These are phyloP conservation scores for Prunus fruticosa DNA, from an alignment of 306 rosid species.

Conservation along the genomic window DNA sequence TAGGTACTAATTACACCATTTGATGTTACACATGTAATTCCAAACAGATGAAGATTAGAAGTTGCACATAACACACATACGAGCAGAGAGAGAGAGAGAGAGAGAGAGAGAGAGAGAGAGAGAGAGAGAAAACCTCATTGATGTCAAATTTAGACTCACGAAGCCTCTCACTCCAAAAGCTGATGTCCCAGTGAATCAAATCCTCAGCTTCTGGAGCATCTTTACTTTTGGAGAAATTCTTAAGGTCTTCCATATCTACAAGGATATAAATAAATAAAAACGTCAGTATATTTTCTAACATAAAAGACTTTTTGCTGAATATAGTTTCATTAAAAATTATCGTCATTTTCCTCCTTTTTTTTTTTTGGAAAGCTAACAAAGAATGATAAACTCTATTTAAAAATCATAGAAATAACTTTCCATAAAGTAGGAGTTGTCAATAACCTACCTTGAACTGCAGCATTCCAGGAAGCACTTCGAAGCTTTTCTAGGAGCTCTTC, in stretches of 20 bases:
- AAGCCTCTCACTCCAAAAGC: conserved; percentile 99
- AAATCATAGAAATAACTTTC: background rate
- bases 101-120: too few relatives aligned
- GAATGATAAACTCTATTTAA: background rate
- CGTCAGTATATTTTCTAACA: conserved; percentile 2
- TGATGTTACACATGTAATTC: background rate
- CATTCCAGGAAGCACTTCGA: conserved; percentile 88
- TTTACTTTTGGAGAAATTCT: conserved; percentile 59
- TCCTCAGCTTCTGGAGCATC: conserved; percentile 78
- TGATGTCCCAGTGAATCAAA: conserved; percentile 81
- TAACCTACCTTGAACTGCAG: conserved; percentile 80
- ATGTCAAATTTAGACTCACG: conserved; percentile 91
- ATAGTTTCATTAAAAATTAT: background rate
- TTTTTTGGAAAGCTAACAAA: background rate
- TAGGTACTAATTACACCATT: conserved; percentile 4
- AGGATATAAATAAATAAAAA: conserved; percentile 12
- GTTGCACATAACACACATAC: background rate
- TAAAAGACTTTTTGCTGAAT: background rate
- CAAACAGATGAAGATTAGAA: background rate
- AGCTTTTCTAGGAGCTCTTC: conserved; percentile 92
- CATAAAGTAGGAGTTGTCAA: background rate
- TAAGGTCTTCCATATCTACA: conserved; percentile 77
- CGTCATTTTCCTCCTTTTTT: background rate
- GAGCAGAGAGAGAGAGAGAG: background rate
- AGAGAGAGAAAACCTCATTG: conserved; percentile 75